These are phyloP conservation scores for Aegle marmelos DNA, from an alignment of 345 rosid species.

Conservation along the genomic window DNA sequence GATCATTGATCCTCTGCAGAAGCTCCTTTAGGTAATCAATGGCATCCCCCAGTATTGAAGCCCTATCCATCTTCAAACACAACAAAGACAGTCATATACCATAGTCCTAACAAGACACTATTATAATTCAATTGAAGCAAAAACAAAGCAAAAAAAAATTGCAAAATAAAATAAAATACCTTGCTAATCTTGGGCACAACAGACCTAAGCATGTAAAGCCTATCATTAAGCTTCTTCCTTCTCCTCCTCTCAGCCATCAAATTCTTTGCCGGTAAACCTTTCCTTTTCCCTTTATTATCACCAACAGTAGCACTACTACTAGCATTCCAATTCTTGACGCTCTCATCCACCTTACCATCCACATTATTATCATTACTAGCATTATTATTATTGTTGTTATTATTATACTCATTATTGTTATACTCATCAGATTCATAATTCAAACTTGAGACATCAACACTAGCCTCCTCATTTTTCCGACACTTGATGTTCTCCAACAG, in stretches of 20 bases:
- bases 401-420: slow-evolving; percentile 36
- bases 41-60: slow-evolving; percentile 96
- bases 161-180: slow-evolving; percentile 33
- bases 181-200: slow-evolving; percentile 99
- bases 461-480: slow-evolving; percentile 47
- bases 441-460: slow-evolving; percentile 61
- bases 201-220: slow-evolving; percentile 96
- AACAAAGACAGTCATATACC: background rate
- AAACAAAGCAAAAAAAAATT: background rate
- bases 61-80: slow-evolving; percentile 88
- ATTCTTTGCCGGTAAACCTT: slow-evolving; percentile 91
- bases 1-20: slow-evolving; percentile 87
- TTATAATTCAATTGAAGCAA: background rate
- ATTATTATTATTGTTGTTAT: background rate
- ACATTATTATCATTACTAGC: slow-evolving; percentile 19
- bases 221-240: slow-evolving; percentile 96
- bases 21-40: slow-evolving; percentile 95
- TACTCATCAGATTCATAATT: slow-evolving; percentile 80
- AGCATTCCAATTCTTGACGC: slow-evolving; percentile 43
- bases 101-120: background rate
- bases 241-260: slow-evolving; percentile 97
- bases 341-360: slow-evolving; percentile 39
- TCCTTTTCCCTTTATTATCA: slow-evolving; percentile 67
- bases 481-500: slow-evolving; percentile 29
- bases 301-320: slow-evolving; percentile 43